A percentile compares a stretch with the other conserved stretches of the same genome.
phyloP scores from a whole-genome alignment of 2,329 filamentous ascomycete genomes.

The Pyricularia grisea region DNA sequence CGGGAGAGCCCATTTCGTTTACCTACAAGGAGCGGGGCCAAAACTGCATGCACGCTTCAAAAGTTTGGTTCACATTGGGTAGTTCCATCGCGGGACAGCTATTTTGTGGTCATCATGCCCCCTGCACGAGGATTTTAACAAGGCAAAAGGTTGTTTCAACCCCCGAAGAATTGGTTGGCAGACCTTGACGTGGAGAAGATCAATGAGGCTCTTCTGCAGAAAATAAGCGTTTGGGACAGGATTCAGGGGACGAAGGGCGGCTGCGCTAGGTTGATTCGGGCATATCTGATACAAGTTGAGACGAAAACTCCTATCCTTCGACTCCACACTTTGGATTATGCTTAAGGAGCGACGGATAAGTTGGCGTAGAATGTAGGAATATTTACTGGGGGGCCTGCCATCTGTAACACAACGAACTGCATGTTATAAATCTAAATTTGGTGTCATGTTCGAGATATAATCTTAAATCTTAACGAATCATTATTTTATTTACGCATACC shows the following conservation, averaged over 20 bases:
- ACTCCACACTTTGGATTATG: not conserved
- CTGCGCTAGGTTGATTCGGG: not conserved
- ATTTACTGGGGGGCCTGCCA: not conserved
- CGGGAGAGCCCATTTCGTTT: not conserved
- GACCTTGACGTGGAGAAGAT: not conserved
- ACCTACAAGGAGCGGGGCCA: not conserved
- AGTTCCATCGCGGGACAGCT: not conserved
- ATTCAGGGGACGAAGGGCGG: not conserved
- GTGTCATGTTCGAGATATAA: not conserved
- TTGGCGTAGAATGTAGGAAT: not conserved
- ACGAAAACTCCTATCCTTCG: not conserved
- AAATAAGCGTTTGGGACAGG: not conserved
- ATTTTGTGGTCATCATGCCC: not conserved
- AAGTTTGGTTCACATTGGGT: not conserved
- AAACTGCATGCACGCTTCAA: not conserved
- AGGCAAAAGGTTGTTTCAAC: not conserved
- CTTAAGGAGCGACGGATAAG: no score
- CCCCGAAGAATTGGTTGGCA: not conserved
- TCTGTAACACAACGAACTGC: not conserved
- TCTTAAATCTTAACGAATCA: not conserved
- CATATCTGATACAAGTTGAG: slow-evolving; percentile 3
- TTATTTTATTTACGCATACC: not conserved
- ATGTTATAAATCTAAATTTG: not conserved
- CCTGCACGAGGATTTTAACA: not conserved
- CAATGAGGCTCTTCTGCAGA: not conserved